Evolutionary conservation across 2,329 filamentous ascomycete species (phyloP).

Genomic region (Fusarium sp.): DNA sequence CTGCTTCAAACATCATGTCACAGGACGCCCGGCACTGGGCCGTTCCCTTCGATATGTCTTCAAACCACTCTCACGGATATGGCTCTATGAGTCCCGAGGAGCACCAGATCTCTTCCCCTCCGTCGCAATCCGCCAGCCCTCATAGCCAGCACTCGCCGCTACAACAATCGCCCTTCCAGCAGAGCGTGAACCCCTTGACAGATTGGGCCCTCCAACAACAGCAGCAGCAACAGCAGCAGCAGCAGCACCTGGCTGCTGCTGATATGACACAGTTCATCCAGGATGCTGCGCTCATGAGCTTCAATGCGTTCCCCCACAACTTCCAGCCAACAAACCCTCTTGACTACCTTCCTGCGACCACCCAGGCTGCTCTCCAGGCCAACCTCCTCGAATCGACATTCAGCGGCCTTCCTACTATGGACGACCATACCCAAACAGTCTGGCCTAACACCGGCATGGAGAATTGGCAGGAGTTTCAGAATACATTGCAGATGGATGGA

Average conservation of each 20-base stretch:
- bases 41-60: constrained; percentile 64
- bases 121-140: constrained; percentile 63
- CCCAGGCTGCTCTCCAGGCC: constrained; percentile 72
- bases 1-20: constrained; percentile 50
- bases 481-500: constrained; percentile 65
- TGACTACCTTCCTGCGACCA: constrained; percentile 70
- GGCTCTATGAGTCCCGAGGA: constrained; percentile 64
- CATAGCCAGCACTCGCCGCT: constrained; percentile 61
- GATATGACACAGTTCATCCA: constrained; percentile 67
- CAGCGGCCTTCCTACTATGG: constrained; percentile 65
- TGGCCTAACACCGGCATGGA: constrained; percentile 73
- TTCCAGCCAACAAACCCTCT: constrained; percentile 67
- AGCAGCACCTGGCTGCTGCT: constrained; percentile 53
- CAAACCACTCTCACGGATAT: constrained; percentile 55
- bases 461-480: constrained; percentile 84
- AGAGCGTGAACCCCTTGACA: constrained; percentile 63
- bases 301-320: constrained; percentile 62
- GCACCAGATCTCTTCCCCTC: constrained; percentile 57
- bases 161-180: constrained; percentile 67
- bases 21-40: constrained; percentile 58
- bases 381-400: constrained; percentile 74
- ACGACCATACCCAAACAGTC: constrained; percentile 65
- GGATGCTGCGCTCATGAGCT: constrained; percentile 67
- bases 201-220: constrained; percentile 72
- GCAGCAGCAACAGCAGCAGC: constrained; percentile 50